Base-by-base conservation (phyloP, 148 eudicot genomes). In the Camellia japonica region DNA sequence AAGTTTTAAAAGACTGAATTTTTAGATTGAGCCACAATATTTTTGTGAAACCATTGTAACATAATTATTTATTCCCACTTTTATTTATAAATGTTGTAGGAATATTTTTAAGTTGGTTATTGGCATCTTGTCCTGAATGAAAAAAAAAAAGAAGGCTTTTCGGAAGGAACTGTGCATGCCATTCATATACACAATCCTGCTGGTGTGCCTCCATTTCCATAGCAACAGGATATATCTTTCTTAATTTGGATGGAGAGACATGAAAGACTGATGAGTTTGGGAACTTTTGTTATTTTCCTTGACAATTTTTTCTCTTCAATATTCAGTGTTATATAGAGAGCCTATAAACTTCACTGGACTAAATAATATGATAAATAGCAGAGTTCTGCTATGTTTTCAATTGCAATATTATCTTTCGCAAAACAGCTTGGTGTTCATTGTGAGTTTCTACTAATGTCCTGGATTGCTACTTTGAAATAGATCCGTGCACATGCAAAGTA, bases 401-500 rank as follows among this genome's bases (percentile, higher is more conserved):
- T 30, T 51, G 5, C 11, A 0, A 49, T n/a, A 54, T 12, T 78
- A 14, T 66, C 42, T 38, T 58, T 12, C n/a, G 59, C 44, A 16
- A 6, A 55, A 43, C 64, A 42, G 55, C 72, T 55, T 52, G 18
- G 12, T 30, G 49, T 71, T 54, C 15, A 49, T n/a, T 60, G n/a
- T 15, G 14, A 8, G 5, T 76, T 64, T 76, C 68, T 52, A 41
- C 71, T 66, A 38, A 77, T 74, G 42, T 64, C 18, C 13, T 75
- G 78, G 30, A 38, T 70, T 64, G 49, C 66, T 71, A 13, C 62
- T 74, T 68, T 75, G 49, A 59, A 81, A 12, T 69, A 95, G 98
- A 93, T 95, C 47, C 94, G 99, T 68, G 98, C 90, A 68, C 99
- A 96, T 85, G 99, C 99, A 18, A 96, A 96, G 84, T 87, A 90